Evolutionary conservation across 176 grass and related monocot species (phyloP).

Genomic region (Phoenix dactylifera): DNA sequence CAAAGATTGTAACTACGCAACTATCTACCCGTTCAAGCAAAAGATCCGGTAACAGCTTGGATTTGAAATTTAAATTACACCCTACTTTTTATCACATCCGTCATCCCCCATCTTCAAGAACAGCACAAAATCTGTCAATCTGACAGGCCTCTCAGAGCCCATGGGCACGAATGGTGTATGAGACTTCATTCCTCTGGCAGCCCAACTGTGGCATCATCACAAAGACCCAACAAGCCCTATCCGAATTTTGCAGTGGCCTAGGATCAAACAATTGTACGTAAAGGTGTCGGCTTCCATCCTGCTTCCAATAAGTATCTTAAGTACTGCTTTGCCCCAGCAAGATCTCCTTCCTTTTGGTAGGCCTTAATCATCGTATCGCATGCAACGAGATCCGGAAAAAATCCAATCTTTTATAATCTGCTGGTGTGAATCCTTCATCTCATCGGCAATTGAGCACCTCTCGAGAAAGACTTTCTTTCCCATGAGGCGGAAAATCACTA

Average conservation of each 20-base stretch:
- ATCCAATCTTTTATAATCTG: neutral
- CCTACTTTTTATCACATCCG: too few relatives aligned
- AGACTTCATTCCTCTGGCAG: too few relatives aligned
- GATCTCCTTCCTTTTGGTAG: neutral
- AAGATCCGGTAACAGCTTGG: too few relatives aligned
- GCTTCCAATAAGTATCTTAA: neutral
- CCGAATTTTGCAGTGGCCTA: slow-evolving; percentile 2
- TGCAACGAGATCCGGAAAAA: slow-evolving; percentile 6
- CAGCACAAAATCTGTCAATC: too few relatives aligned
- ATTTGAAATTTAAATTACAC: too few relatives aligned
- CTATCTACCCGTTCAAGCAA: too few relatives aligned
- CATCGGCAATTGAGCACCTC: neutral
- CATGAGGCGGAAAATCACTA: too few relatives aligned
- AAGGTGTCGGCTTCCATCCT: slow-evolving; percentile 5
- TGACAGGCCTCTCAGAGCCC: too few relatives aligned
- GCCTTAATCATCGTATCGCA: slow-evolving; percentile 19
- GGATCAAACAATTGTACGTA: slow-evolving; percentile 14
- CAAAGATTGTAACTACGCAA: too few relatives aligned
- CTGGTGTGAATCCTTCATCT: neutral
- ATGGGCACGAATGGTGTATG: too few relatives aligned
- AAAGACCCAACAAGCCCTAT: slow-evolving; percentile 7
- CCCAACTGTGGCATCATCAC: neutral
- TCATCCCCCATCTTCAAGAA: too few relatives aligned
- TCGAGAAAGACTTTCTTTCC: too few relatives aligned
- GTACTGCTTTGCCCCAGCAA: neutral